Percentiles rank a stretch among this genome's conserved stretches.
Evolutionary conservation across 306 rosid genomes (phyloP).

Genomic region (Astragalus membranaceus): DNA sequence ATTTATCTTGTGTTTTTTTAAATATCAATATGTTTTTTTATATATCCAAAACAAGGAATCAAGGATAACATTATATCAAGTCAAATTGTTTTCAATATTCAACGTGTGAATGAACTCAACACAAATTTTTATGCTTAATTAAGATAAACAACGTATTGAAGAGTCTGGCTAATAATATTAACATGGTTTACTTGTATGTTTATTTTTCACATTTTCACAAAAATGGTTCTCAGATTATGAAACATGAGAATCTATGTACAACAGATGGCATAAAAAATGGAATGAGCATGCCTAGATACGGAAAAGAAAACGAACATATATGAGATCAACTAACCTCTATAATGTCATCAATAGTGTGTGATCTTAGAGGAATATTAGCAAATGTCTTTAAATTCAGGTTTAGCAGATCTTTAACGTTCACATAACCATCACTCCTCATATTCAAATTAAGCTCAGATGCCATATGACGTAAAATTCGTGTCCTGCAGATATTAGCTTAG

Average conservation of each 20-base stretch:
- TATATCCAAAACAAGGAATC: not conserved
- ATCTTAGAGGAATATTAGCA: constrained; percentile 63
- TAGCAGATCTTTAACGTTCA: constrained; percentile 69
- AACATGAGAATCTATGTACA: not conserved
- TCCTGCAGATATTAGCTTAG: constrained; percentile 39
- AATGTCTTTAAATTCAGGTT: constrained; percentile 71
- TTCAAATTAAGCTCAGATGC: constrained; percentile 72
- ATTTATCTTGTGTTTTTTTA: too few relatives aligned
- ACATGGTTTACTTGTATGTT: not conserved
- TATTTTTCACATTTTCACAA: not conserved
- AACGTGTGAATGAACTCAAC: not conserved
- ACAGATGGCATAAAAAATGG: not conserved
- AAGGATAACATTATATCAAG: not conserved
- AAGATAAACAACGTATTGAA: not conserved
- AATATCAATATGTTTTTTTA: too few relatives aligned
- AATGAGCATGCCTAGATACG: not conserved
- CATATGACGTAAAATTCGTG: constrained; percentile 85
- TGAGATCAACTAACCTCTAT: constrained; percentile 60
- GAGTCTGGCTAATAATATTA: not conserved
- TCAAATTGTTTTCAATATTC: not conserved
- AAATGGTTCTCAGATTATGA: not conserved
- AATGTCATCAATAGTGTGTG: constrained; percentile 74
- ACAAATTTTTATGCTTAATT: not conserved
- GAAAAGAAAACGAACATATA: not conserved
- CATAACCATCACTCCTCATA: constrained; percentile 71